Evolutionary conservation across 208 protist genomes (phyloP).

Genomic region (Leishmania amazonensis): DNA sequence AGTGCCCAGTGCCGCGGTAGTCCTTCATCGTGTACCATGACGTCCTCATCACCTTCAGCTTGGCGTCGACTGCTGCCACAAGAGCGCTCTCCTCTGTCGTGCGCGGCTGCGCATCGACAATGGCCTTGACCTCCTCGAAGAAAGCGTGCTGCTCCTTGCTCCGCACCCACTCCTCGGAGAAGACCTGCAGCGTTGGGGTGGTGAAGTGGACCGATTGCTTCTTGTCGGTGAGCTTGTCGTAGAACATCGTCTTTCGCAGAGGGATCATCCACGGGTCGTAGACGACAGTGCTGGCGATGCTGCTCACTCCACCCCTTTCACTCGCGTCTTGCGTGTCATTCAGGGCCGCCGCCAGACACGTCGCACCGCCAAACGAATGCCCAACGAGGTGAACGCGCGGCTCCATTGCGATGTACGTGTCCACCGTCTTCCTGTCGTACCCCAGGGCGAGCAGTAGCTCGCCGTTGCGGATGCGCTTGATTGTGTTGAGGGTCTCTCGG

Average conservation of each 20-base stretch:
- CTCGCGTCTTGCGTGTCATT: constrained; percentile 28
- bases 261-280: constrained; percentile 79
- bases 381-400: constrained; percentile 53
- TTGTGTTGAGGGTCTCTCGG: constrained; percentile 42
- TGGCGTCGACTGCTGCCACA: constrained; percentile 25
- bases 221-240: constrained; percentile 31
- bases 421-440: constrained; percentile 34
- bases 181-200: constrained; percentile 63
- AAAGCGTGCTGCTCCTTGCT: constrained; percentile 45
- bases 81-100: constrained; percentile 24
- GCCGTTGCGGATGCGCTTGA: constrained; percentile 35
- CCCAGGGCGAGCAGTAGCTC: constrained; percentile 46
- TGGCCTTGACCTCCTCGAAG: constrained; percentile 29
- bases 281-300: constrained; percentile 34
- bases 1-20: constrained; percentile 42
- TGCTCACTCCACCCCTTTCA: constrained; percentile 9
- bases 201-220: constrained; percentile 33
- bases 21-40: constrained; percentile 37
- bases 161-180: constrained; percentile 62
- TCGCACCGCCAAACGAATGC: constrained; percentile 87
- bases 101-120: constrained; percentile 36
- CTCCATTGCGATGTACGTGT: constrained; percentile 23
- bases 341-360: constrained; percentile 52
- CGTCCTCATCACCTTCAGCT: neutral
- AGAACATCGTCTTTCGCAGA: constrained; percentile 49